Evolutionary conservation across 1,284 basidiomycete genomes (phyloP).

Genomic region (Melanopsichium pennsylvanicum): DNA sequence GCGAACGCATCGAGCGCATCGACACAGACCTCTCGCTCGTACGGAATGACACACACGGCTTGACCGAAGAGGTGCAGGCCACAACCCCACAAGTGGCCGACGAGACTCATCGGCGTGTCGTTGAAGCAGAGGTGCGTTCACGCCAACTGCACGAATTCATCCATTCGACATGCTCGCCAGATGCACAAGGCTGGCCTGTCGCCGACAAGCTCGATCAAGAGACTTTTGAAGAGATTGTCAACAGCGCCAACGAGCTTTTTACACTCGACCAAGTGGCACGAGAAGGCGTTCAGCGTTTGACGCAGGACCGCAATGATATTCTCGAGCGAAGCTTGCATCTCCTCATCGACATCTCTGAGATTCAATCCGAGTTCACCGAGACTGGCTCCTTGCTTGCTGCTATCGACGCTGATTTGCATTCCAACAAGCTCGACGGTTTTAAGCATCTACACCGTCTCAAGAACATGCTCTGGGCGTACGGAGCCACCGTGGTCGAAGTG

Average conservation of each 20-base stretch:
- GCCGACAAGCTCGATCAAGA: slow-evolving; percentile 46
- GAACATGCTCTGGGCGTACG: slow-evolving; percentile 89
- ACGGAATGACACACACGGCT: slow-evolving; percentile 41
- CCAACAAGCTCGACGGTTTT: slow-evolving; percentile 74
- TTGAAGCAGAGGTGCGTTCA: slow-evolving; percentile 33
- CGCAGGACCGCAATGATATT: slow-evolving; percentile 62
- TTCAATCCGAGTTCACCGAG: slow-evolving; percentile 64
- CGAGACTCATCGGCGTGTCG: slow-evolving; percentile 51
- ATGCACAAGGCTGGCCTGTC: slow-evolving; percentile 56
- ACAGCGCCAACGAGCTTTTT: slow-evolving; percentile 46
- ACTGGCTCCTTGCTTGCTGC: slow-evolving; percentile 47
- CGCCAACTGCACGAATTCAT: slow-evolving; percentile 38
- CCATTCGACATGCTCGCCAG: slow-evolving; percentile 45
- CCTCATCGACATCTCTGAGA: slow-evolving; percentile 60
- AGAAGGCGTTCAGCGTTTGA: slow-evolving; percentile 50
- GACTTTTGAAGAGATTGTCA: slow-evolving; percentile 39
- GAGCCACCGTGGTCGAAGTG: slow-evolving; percentile 88
- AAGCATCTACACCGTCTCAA: slow-evolving; percentile 87
- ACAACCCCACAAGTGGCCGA: slow-evolving; percentile 46
- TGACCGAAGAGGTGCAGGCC: slow-evolving; percentile 49
- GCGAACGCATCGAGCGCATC: slow-evolving; percentile 33
- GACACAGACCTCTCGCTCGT: slow-evolving; percentile 39
- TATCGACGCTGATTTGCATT: slow-evolving; percentile 51
- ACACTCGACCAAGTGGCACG: slow-evolving; percentile 52
- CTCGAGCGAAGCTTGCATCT: slow-evolving; percentile 54